Conservation (phyloP, 108 stramenopile genomes). For the Stephanodiscus triporus region DNA sequence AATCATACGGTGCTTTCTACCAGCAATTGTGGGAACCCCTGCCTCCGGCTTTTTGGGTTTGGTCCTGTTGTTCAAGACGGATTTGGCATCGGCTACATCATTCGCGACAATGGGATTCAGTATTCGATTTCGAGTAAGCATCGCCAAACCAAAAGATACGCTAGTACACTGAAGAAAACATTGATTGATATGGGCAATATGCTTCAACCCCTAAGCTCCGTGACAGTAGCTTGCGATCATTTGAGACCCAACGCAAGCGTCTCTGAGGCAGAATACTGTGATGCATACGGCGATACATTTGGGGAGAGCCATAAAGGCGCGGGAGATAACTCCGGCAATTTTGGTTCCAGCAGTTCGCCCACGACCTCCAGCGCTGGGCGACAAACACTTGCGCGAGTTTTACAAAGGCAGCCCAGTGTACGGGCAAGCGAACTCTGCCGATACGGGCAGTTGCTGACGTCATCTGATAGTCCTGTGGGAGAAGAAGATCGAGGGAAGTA, state of each 20-base stretch:
- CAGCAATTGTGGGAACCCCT: conserved; percentile 90
- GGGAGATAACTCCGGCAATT: neutral
- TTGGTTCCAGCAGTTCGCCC: neutral
- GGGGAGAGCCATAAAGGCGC: neutral
- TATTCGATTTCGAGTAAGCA: conserved; percentile 82
- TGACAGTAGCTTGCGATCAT: conserved; percentile 29
- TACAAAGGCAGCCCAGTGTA: conserved; percentile 30
- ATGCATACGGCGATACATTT: conserved; percentile 20
- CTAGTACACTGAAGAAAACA: conserved; percentile 59
- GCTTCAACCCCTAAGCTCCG: conserved; percentile 27
- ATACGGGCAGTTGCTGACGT: conserved; percentile 19
- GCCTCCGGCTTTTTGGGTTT: conserved; percentile 82
- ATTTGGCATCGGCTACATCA: conserved; percentile 86
- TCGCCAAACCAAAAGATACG: conserved; percentile 81
- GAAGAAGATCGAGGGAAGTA: neutral
- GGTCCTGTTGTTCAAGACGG: conserved; percentile 71
- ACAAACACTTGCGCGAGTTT: conserved; percentile 22
- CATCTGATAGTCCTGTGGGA: neutral
- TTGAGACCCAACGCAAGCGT: neutral
- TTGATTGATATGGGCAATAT: conserved; percentile 52
- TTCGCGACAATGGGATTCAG: conserved; percentile 74
- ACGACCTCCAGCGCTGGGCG: neutral
- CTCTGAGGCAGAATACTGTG: conserved; percentile 26
- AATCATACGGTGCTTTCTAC: conserved; percentile 87
- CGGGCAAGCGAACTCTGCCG: conserved; percentile 15